A percentile compares a stretch with the other conserved stretches of the same genome.
Conservation (phyloP, 129 eudicot genomes). For the Calendula officinalis region DNA sequence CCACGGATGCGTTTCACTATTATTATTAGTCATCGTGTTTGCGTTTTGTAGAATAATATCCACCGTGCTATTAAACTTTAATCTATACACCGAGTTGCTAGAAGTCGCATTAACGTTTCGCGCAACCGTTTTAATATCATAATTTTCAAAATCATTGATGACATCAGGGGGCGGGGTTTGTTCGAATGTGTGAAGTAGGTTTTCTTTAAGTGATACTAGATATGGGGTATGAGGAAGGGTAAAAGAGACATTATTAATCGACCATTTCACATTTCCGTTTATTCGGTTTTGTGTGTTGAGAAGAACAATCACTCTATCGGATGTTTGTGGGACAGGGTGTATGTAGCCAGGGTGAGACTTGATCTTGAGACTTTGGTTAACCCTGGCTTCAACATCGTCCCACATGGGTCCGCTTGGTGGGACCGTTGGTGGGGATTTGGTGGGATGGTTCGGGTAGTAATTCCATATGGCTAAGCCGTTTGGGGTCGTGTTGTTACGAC, state of each 20-base stretch:
- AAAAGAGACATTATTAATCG: constrained; percentile 71
- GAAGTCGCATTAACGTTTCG: constrained; percentile 46
- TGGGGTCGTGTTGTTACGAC: constrained; percentile 57
- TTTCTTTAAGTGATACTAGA: constrained; percentile 55
- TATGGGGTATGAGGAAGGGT: constrained; percentile 74
- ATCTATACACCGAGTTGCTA: constrained; percentile 52
- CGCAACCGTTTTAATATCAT: constrained; percentile 44
- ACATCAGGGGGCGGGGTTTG: constrained; percentile 63
- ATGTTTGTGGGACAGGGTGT: constrained; percentile 51
- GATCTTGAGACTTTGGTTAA: constrained; percentile 55
- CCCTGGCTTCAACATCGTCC: constrained; percentile 43
- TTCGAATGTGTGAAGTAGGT: constrained; percentile 43
- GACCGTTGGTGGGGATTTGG: constrained; percentile 50
- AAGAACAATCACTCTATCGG: constrained; percentile 60
- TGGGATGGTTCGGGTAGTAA: constrained; percentile 83
- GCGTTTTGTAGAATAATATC: constrained; percentile 84
- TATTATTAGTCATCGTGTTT: constrained; percentile 34
- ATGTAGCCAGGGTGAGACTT: constrained; percentile 49
- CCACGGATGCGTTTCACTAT: constrained; percentile 94
- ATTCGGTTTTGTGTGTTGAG: constrained; percentile 77
- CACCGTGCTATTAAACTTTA: constrained; percentile 57
- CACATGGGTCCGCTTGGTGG: constrained; percentile 73
- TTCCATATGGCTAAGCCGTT: constrained; percentile 67
- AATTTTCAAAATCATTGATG: constrained; percentile 27
- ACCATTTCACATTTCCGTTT: constrained; percentile 56